Base-by-base conservation (phyloP, 805 yeast genomes). In the Suhomyces pyralidae region DNA sequence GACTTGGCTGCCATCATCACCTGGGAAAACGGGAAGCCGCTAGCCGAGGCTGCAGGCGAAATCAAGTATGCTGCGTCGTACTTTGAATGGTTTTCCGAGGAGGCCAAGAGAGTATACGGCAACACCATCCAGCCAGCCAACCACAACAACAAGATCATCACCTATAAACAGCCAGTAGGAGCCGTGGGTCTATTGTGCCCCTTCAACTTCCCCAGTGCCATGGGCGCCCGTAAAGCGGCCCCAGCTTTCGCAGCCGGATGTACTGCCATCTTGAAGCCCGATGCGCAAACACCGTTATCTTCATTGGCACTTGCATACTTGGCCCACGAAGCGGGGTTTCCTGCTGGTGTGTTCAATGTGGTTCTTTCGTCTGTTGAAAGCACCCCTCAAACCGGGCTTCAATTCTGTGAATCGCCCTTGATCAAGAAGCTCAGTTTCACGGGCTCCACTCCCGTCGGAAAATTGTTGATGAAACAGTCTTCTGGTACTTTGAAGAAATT, bases 241-340 rank as follows among this genome's bases (percentile, higher is more conserved):
- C 85, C 88, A 26, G 86, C 86, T 0, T 66, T 83, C 43, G 86
- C 86, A n/a, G 83, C 79, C 17, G 88, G 88, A 8, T 82, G 86
- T 62, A 81, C 86, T 5, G 73, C 81, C 14, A 79, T 83, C 36
- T 64, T 83, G 55, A 83, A 83, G 63, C 87, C 87, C 20, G 86
- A 82, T 58, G 78, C 81, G 7, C 81, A 80, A 61, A 83, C 86
- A 14, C 88, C 88, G 8, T 68, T 83, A 48, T 76, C 83, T 17
- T 82, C 86, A 1, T 70, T 84, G 57, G 86, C 85, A 0, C 64
- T 84, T 50, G 85, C 80, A 5, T 69, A 76, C 56, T 69, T 84
- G 59, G 80, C 79, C 22, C 80, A 81, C 49, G 66, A 81, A 60
- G 86, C 86, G 1, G 88, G 86, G 0, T 78, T 83, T 65, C 87